These are phyloP conservation scores for Penicillium occitanis DNA, from an alignment of 2,329 filamentous ascomycete species.

Conservation along the genomic window DNA sequence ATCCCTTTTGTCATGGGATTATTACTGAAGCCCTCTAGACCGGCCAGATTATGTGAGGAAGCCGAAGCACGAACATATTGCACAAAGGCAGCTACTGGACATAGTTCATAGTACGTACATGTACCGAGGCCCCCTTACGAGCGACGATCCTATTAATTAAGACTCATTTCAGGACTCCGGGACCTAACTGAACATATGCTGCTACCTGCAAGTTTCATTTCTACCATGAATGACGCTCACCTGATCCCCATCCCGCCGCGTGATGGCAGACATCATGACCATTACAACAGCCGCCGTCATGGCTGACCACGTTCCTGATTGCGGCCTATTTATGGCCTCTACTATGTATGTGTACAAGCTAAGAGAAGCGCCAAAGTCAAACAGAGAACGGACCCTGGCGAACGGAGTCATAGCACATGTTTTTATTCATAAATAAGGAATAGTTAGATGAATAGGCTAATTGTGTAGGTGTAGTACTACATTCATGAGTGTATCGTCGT, in stretches of 20 bases:
- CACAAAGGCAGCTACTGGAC: neutral
- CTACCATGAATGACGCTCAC: neutral
- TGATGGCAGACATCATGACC: constrained; percentile 4
- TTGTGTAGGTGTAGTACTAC: neutral
- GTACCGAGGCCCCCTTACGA: constrained; percentile 5
- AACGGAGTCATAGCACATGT: neutral
- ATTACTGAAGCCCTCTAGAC: neutral
- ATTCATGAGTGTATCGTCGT: neutral
- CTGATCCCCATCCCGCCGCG: neutral
- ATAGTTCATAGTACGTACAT: neutral
- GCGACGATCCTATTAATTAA: neutral
- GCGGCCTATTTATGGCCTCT: neutral
- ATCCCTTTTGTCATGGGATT: too few species aligned
- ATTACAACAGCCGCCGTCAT: neutral
- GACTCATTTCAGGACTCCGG: neutral
- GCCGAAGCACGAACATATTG: neutral
- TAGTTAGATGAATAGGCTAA: neutral
- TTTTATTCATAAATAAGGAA: neutral
- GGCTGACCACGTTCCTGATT: constrained; percentile 1
- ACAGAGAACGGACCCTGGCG: neutral
- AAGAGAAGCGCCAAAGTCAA: neutral
- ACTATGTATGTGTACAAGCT: neutral
- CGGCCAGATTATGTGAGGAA: neutral
- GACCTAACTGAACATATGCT: neutral
- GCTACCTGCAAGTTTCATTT: neutral